Percentiles rank a stretch among this genome's conserved stretches.
Conservation (phyloP, 345 rosid genomes). For the Cochlearia excelsa region DNA sequence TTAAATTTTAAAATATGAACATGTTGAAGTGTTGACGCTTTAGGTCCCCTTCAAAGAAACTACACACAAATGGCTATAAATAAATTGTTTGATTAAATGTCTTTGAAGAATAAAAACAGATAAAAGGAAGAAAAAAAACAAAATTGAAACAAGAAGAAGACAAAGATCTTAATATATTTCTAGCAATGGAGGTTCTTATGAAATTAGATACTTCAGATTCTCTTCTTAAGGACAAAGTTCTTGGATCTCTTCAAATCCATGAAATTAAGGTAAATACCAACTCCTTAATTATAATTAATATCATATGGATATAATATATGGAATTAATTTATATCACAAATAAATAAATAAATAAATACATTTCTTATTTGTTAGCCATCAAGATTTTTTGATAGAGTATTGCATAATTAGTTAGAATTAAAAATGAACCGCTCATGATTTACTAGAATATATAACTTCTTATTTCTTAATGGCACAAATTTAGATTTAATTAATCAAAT, state of each 20-base stretch:
- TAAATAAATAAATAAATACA: too few species aligned
- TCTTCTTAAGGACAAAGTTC: constrained; percentile 35
- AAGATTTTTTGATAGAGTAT: not conserved
- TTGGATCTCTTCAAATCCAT: constrained; percentile 31
- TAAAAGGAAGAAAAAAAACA: not conserved
- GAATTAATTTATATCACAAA: not conserved
- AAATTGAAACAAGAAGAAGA: constrained; percentile 26
- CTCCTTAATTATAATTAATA: not conserved
- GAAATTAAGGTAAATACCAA: constrained; percentile 32
- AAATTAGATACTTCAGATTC: constrained; percentile 34
- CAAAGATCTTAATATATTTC: constrained; percentile 18
- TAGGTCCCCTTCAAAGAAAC: constrained; percentile 38
- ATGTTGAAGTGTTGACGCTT: constrained; percentile 65
- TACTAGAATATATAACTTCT: not conserved
- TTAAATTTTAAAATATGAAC: constrained; percentile 17
- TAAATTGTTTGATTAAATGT: constrained; percentile 29
- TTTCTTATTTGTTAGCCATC: not conserved
- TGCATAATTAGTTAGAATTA: constrained; percentile 2
- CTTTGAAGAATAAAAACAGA: constrained; percentile 11
- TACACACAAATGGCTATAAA: constrained; percentile 34
- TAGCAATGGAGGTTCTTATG: constrained; percentile 40
- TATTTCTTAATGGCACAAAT: not conserved
- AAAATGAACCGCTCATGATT: not conserved
- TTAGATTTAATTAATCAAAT: not conserved
- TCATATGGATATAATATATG: not conserved